Evolutionary conservation across 306 rosid species (phyloP).

Genomic region (Dryas drummondii): DNA sequence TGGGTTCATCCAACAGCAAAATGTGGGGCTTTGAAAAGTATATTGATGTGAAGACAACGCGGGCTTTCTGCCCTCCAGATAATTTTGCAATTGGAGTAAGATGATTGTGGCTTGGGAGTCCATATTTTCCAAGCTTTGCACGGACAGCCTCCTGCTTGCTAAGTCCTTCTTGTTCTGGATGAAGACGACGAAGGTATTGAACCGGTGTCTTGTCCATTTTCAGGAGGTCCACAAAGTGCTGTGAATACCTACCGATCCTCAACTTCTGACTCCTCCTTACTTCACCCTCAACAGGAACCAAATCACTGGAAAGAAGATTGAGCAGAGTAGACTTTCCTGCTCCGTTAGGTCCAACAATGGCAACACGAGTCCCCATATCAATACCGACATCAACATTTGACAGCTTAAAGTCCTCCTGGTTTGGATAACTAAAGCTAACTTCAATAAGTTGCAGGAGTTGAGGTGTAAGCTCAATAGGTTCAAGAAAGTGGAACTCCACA

Average conservation of each 20-base stretch:
- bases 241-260: constrained; percentile 65
- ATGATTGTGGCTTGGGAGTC: constrained; percentile 73
- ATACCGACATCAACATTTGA: constrained; percentile 55
- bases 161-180: constrained; percentile 66
- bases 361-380: constrained; percentile 66
- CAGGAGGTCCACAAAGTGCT: constrained; percentile 60
- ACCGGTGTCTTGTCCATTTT: constrained; percentile 63
- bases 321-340: constrained; percentile 62
- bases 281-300: constrained; percentile 61
- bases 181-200: constrained; percentile 64
- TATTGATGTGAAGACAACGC: constrained; percentile 77
- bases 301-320: constrained; percentile 62
- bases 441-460: constrained; percentile 63
- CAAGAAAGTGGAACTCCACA: constrained; percentile 37
- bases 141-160: constrained; percentile 74
- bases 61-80: constrained; percentile 68
- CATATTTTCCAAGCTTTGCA: constrained; percentile 65
- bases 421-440: constrained; percentile 60
- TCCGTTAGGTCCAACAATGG: constrained; percentile 62
- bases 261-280: constrained; percentile 65
- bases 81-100: constrained; percentile 66
- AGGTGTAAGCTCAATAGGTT: constrained; percentile 66
- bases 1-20: constrained; percentile 71
- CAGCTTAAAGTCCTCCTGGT: constrained; percentile 51
- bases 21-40: constrained; percentile 81